These are phyloP conservation scores for Lagenidium giganteum DNA, from an alignment of 352 stramenopile genomes.

Conservation along the genomic window DNA sequence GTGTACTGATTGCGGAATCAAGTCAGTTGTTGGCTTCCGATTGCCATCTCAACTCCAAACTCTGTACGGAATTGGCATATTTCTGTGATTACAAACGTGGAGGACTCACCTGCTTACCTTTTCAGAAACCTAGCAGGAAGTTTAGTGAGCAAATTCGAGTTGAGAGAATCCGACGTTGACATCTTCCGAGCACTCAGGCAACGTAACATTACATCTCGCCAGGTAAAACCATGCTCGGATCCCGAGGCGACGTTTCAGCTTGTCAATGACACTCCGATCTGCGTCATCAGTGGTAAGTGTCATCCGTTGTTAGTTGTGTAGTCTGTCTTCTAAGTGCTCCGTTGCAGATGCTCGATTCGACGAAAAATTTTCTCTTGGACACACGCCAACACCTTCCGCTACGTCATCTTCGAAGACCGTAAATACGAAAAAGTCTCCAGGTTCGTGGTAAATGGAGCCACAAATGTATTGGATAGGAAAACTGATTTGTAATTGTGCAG, in stretches of 20 bases:
- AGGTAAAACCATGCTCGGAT: not conserved
- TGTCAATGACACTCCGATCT: not conserved
- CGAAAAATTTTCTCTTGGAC: too few species aligned
- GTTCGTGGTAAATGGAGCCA: constrained; percentile 1
- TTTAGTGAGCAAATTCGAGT: not conserved
- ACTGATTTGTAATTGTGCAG: too few species aligned
- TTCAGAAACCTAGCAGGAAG: not conserved
- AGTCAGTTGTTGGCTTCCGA: constrained; percentile 10
- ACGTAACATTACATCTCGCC: not conserved
- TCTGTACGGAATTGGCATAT: constrained; percentile 4
- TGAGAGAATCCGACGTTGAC: constrained; percentile 4
- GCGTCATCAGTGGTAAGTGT: constrained; percentile 1
- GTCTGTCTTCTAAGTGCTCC: too few species aligned
- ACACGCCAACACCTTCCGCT: not conserved
- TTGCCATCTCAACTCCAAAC: constrained; percentile 5
- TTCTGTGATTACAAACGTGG: too few species aligned
- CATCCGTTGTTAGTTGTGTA: too few species aligned
- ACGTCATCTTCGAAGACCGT: not conserved
- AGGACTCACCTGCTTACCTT: too few species aligned
- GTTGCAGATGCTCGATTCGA: too few species aligned
- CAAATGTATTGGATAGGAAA: too few species aligned
- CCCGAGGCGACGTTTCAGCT: too few species aligned
- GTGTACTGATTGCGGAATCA: constrained; percentile 3
- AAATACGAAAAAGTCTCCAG: too few species aligned
- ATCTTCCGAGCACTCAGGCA: too few species aligned